These are phyloP conservation scores for Leishmania tarentolae DNA, from an alignment of 208 protist genomes.

Conservation along the genomic window DNA sequence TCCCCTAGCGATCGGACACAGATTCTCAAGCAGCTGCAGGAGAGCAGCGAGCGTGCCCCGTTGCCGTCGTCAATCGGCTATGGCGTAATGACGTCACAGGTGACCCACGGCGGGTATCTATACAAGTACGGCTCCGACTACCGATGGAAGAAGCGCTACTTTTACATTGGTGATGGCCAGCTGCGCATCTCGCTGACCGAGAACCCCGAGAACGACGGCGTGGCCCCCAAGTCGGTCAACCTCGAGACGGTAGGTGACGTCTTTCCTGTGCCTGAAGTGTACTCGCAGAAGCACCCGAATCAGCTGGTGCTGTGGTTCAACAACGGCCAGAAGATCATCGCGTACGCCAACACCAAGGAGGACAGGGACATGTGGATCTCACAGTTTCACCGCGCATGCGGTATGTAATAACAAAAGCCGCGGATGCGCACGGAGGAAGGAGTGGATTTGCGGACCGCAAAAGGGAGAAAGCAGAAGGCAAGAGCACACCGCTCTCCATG, in stretches of 20 bases:
- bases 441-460: not conserved
- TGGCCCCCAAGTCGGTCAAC: slow-evolving; percentile 70
- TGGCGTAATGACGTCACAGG: slow-evolving; percentile 55
- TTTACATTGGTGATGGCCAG: slow-evolving; percentile 66
- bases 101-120: slow-evolving; percentile 78
- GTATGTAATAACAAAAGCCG: slow-evolving; percentile 54
- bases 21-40: slow-evolving; percentile 72
- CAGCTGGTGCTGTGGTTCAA: slow-evolving; percentile 91
- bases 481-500: not conserved
- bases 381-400: slow-evolving; percentile 80
- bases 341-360: slow-evolving; percentile 66
- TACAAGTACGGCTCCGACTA: slow-evolving; percentile 86
- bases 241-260: slow-evolving; percentile 82
- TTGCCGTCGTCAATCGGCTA: slow-evolving; percentile 56
- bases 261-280: slow-evolving; percentile 84
- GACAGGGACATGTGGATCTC: slow-evolving; percentile 86
- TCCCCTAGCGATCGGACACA: slow-evolving; percentile 54
- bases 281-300: slow-evolving; percentile 83
- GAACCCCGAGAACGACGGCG: slow-evolving; percentile 72
- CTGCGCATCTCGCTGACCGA: slow-evolving; percentile 83
- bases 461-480: not conserved
- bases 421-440: not conserved
- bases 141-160: slow-evolving; percentile 90
- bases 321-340: slow-evolving; percentile 90
- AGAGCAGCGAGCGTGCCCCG: slow-evolving; percentile 43